Conservation (phyloP, 768 basidiomycete genomes). For the Pleurotus citrinopileatus region DNA sequence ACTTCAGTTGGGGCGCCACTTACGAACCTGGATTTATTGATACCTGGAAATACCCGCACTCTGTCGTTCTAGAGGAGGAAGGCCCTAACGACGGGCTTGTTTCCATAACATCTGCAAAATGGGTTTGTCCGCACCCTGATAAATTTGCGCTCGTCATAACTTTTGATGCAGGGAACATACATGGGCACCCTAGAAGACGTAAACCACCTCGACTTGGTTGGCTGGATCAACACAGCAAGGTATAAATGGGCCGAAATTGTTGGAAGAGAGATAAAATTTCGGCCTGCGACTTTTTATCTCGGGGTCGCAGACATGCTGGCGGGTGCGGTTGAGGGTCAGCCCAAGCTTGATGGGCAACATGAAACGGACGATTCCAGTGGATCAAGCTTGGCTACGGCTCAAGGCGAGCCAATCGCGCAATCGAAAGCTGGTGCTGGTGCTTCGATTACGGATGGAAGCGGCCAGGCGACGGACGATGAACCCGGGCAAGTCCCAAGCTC, state of each 20-base stretch:
- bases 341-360: constrained; percentile 12
- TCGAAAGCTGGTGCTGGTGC: not conserved
- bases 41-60: constrained; percentile 82
- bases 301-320: constrained; percentile 79
- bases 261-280: constrained; percentile 89
- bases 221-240: constrained; percentile 88
- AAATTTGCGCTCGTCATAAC: not conserved
- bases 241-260: constrained; percentile 89
- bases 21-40: constrained; percentile 90
- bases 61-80: constrained; percentile 80
- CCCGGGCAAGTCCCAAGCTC: constrained; percentile 5
- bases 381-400: not conserved
- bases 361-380: not conserved
- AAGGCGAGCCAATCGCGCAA: not conserved
- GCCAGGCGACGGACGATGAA: not conserved
- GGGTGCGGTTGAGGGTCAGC: constrained; percentile 65
- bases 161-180: constrained; percentile 72
- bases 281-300: constrained; percentile 88
- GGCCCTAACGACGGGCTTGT: constrained; percentile 96
- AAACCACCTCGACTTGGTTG: constrained; percentile 90
- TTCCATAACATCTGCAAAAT: constrained; percentile 80
- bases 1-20: constrained; percentile 94
- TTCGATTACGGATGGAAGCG: not conserved
- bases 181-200: constrained; percentile 89
- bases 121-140: constrained; percentile 42